Conservation (phyloP, 208 protist species). For the Trypanosoma cruzi region DNA sequence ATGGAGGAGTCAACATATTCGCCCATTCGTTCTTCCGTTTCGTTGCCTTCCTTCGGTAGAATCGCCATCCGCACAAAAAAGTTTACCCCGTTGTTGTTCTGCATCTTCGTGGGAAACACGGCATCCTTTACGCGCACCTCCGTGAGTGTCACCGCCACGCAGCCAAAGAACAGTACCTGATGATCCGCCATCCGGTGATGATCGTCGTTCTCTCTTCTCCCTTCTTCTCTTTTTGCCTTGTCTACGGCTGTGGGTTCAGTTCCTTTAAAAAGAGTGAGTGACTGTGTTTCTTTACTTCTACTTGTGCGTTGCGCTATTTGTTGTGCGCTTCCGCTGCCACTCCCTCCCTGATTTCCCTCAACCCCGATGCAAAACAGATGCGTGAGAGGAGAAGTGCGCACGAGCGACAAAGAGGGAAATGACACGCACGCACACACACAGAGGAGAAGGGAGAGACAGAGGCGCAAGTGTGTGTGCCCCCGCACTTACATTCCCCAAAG, state of each 20-base stretch:
- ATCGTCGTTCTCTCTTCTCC: not conserved
- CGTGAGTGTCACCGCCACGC: constrained; percentile 49
- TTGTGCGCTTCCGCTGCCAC: not conserved
- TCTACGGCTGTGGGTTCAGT: not conserved
- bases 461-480: not conserved
- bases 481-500: not conserved
- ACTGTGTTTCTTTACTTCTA: not conserved
- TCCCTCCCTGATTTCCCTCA: not conserved
- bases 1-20: constrained; percentile 36
- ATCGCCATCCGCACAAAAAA: constrained; percentile 46
- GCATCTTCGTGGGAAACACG: constrained; percentile 35
- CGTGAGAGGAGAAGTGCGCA: not conserved
- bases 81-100: constrained; percentile 27
- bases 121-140: constrained; percentile 50
- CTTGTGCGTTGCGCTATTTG: not conserved
- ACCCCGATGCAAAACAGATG: not conserved
- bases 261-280: too few species aligned
- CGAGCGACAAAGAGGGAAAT: not conserved
- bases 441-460: constrained; percentile 16
- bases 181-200: constrained; percentile 8
- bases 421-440: constrained; percentile 22
- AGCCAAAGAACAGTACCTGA: constrained; percentile 71
- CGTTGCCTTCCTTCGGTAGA: constrained; percentile 20
- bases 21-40: constrained; percentile 48
- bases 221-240: not conserved